Evolutionary conservation across 2,329 filamentous ascomycete genomes (phyloP).

Genomic region (Ceratocystis cacaofunesta): DNA sequence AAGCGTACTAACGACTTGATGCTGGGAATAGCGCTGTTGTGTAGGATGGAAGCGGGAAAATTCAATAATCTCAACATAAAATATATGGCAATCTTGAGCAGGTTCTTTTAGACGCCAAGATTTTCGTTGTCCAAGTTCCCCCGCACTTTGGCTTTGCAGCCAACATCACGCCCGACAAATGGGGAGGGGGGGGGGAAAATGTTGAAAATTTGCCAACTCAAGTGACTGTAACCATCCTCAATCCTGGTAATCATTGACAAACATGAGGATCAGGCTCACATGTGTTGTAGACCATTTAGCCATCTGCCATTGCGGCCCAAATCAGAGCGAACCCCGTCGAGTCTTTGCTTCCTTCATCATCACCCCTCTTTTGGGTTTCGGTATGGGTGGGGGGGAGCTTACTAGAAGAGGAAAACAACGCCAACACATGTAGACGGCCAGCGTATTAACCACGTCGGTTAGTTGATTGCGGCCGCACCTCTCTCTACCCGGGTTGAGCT

Average conservation of each 20-base stretch:
- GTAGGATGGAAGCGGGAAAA: neutral
- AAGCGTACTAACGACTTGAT: neutral
- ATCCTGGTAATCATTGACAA: neutral
- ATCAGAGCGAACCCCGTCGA: neutral
- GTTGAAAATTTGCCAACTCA: neutral
- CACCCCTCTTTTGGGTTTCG: slow-evolving; percentile 6
- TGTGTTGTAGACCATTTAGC: neutral
- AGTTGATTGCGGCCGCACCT: neutral
- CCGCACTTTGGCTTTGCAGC: neutral
- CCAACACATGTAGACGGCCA: neutral
- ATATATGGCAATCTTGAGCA: neutral
- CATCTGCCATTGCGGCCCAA: slow-evolving; percentile 2
- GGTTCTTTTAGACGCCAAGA: neutral
- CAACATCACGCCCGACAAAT: neutral
- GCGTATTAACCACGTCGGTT: neutral
- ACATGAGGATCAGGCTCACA: neutral
- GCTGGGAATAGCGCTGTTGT: neutral
- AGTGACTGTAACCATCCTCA: neutral
- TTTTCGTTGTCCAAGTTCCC: neutral
- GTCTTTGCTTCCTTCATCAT: neutral
- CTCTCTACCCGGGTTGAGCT: neutral
- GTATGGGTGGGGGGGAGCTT: neutral
- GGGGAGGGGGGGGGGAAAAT: neutral
- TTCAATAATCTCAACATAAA: neutral
- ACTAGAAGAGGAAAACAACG: neutral